A percentile compares a stretch with the other conserved stretches of the same genome.
phyloP scores from a whole-genome alignment of 2,329 filamentous ascomycete species.

The Nemania sp. region DNA sequence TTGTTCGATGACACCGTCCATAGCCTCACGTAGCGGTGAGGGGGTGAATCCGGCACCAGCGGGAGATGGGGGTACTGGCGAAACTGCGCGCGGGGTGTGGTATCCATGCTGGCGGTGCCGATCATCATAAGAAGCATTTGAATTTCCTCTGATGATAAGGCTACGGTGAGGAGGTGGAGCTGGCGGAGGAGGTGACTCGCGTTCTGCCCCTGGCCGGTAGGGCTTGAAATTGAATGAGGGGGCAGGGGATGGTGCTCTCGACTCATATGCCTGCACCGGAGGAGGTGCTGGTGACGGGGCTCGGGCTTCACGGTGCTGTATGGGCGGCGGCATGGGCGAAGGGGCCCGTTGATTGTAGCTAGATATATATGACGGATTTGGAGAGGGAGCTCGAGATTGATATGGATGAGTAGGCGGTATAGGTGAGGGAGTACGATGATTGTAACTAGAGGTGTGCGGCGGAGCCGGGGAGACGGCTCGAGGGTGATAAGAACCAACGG shows the following conservation, averaged over 20 bases:
- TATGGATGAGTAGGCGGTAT: conserved; percentile 37
- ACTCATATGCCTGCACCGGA: conserved; percentile 45
- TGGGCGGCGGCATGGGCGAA: conserved; percentile 51
- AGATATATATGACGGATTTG: conserved; percentile 50
- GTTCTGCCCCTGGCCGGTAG: conserved; percentile 51
- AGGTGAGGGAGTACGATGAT: conserved; percentile 54
- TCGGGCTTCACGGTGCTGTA: conserved; percentile 45
- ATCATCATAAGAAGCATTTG: conserved; percentile 56
- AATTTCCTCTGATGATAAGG: conserved; percentile 48
- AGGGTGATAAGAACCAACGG: conserved; percentile 42
- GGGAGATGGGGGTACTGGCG: conserved; percentile 76
- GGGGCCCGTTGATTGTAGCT: conserved; percentile 53
- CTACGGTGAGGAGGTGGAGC: conserved; percentile 87
- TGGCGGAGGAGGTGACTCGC: conserved; percentile 78
- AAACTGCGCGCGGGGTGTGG: conserved; percentile 68
- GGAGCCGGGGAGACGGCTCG: conserved; percentile 54
- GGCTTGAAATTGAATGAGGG: conserved; percentile 56
- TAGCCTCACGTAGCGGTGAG: conserved; percentile 90
- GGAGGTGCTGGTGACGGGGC: conserved; percentile 57
- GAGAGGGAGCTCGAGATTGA: conserved; percentile 51
- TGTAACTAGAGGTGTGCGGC: conserved; percentile 48
- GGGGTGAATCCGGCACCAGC: conserved; percentile 79
- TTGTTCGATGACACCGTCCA: conserved; percentile 98
- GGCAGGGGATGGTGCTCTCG: conserved; percentile 54
- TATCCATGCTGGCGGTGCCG: conserved; percentile 55